phyloP scores from a whole-genome alignment of 2,329 filamentous ascomycete genomes.

The Penicillium capsulatum region DNA sequence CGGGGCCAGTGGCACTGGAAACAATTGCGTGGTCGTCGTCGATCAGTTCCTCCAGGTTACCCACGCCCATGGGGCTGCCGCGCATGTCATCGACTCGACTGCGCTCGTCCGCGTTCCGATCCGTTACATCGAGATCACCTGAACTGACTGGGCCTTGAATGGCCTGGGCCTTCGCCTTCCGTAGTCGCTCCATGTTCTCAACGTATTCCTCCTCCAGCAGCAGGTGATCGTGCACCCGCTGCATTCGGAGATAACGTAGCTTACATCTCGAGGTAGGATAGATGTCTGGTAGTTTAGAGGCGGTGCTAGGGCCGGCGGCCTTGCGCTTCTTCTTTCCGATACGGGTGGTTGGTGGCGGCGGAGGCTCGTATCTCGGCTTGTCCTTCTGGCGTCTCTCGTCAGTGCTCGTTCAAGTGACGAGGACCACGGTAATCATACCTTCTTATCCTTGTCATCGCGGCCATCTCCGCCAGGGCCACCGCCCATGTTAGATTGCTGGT shows the following conservation, averaged over 20 bases:
- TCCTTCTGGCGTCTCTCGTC: slow-evolving; percentile 68
- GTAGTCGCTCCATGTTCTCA: slow-evolving; percentile 93
- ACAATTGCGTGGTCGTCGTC: slow-evolving; percentile 99
- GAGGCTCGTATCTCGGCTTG: slow-evolving; percentile 99
- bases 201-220: slow-evolving; percentile 97
- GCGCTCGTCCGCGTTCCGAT: slow-evolving; percentile 90
- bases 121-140: slow-evolving; percentile 69
- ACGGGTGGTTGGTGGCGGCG: slow-evolving; percentile 91
- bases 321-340: slow-evolving; percentile 99
- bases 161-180: slow-evolving; percentile 78
- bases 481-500: slow-evolving; percentile 75
- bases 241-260: slow-evolving; percentile 93
- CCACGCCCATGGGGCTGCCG: slow-evolving; percentile 96
- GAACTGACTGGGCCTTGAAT: slow-evolving; percentile 52
- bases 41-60: slow-evolving; percentile 96
- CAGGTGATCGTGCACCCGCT: slow-evolving; percentile 95
- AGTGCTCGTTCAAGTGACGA: slow-evolving; percentile 6
- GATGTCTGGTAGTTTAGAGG: slow-evolving; percentile 89
- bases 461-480: slow-evolving; percentile 67
- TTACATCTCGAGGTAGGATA: slow-evolving; percentile 97
- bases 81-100: slow-evolving; percentile 96
- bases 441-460: slow-evolving; percentile 87
- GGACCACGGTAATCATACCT: slow-evolving; percentile 51
- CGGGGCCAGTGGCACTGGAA: slow-evolving; percentile 91
- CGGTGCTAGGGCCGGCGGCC: slow-evolving; percentile 84